A percentile compares a stretch with the other conserved stretches of the same genome.
Conservation (phyloP, 352 stramenopile genomes). For the Phytophthora vignae region DNA sequence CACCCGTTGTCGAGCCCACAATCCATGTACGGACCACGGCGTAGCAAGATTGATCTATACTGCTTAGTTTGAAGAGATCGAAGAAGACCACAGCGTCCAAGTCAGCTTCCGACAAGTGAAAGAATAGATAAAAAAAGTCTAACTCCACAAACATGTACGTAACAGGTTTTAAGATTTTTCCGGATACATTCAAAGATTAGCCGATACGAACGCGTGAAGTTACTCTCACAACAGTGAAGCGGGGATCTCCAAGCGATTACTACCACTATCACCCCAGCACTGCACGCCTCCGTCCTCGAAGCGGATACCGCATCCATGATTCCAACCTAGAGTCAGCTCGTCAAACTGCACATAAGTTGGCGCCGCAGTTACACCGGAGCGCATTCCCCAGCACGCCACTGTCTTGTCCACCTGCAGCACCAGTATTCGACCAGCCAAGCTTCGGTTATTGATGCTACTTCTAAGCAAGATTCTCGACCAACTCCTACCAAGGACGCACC, state of each 20-base stretch:
- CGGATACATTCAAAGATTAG: not conserved
- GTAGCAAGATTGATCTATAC: too few relatives aligned
- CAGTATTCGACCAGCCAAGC: constrained; percentile 19
- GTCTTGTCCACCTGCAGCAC: constrained; percentile 56
- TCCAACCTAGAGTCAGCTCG: constrained; percentile 75
- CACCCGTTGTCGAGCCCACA: too few relatives aligned
- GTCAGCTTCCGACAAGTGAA: too few relatives aligned
- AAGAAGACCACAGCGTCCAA: too few relatives aligned
- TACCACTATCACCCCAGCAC: constrained; percentile 70
- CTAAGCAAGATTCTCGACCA: not conserved
- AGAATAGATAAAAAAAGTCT: too few relatives aligned
- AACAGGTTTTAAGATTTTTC: too few relatives aligned
- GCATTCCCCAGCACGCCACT: constrained; percentile 76
- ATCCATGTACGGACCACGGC: too few relatives aligned
- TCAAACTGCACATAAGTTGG: constrained; percentile 67
- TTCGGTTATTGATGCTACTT: not conserved
- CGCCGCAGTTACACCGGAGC: constrained; percentile 63
- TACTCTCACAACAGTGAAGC: constrained; percentile 26
- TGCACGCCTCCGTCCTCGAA: constrained; percentile 68
- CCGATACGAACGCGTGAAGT: not conserved
- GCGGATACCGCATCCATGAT: constrained; percentile 76
- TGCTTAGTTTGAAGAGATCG: too few relatives aligned
- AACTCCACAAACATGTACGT: too few relatives aligned
- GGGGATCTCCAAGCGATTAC: constrained; percentile 58
- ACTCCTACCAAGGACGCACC: constrained; percentile 20